Percentiles rank a stretch among this genome's conserved stretches.
Conservation (phyloP, 169 alveolate genomes). For the Cryptosporidium viatorum region DNA sequence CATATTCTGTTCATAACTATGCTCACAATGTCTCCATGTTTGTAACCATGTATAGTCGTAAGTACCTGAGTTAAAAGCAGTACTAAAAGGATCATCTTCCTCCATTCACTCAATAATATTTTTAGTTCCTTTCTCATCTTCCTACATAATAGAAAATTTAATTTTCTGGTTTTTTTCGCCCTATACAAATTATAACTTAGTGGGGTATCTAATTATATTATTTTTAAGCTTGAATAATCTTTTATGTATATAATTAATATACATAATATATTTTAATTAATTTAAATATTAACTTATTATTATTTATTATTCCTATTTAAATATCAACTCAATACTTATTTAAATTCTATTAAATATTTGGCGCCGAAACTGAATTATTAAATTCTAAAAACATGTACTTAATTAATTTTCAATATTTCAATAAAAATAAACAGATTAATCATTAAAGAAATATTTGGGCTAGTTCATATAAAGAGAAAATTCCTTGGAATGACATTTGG, state of each 20-base stretch:
- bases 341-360: not conserved
- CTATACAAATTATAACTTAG: not conserved
- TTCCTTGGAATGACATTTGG: no score
- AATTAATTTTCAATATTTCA: no score
- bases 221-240: slow-evolving; percentile 14
- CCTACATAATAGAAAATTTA: slow-evolving; percentile 37
- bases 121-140: slow-evolving; percentile 27
- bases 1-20: slow-evolving; percentile 54
- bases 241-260: not conserved
- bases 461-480: no score
- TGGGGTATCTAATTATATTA: slow-evolving; percentile 54
- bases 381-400: not conserved
- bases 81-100: not conserved
- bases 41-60: slow-evolving; percentile 2
- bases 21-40: slow-evolving; percentile 55
- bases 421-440: not conserved
- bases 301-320: not conserved
- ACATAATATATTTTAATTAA: not conserved
- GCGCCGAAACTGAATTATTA: not conserved
- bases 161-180: not conserved
- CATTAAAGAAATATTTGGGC: no score
- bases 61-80: not conserved
- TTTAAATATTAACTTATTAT: not conserved
- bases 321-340: not conserved
- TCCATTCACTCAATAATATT: not conserved